These are phyloP conservation scores for Ehretia macrophylla DNA, from an alignment of 257 asterid genomes.

Conservation along the genomic window DNA sequence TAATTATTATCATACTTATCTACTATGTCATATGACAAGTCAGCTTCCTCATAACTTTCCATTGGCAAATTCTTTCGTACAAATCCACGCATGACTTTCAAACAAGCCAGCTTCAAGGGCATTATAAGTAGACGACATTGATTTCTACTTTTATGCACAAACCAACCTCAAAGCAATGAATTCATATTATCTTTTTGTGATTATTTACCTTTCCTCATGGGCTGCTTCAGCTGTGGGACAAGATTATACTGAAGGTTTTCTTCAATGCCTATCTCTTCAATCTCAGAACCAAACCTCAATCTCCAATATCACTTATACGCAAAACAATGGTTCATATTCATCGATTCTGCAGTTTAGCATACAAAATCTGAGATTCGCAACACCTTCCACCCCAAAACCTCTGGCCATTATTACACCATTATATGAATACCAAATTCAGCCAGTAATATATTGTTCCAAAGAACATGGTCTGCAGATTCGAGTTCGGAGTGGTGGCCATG, in stretches of 20 bases:
- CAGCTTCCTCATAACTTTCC: no score
- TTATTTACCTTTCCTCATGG: not conserved
- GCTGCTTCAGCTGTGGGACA: not conserved
- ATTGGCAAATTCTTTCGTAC: no score
- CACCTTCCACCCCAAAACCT: slow-evolving; percentile 11
- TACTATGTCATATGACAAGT: no score
- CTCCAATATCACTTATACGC: not conserved
- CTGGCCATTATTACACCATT: slow-evolving; percentile 26
- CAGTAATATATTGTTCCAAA: slow-evolving; percentile 28
- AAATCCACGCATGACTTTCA: no score
- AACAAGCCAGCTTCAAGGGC: not conserved
- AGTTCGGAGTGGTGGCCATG: slow-evolving; percentile 47
- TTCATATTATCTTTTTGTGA: not conserved
- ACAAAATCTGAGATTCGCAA: slow-evolving; percentile 1
- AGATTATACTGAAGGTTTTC: not conserved
- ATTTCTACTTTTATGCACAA: not conserved
- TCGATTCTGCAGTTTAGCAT: not conserved
- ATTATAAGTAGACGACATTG: not conserved
- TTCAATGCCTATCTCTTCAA: slow-evolving; percentile 5
- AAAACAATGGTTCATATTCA: slow-evolving; percentile 8
- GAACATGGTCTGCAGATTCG: slow-evolving; percentile 25
- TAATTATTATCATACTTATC: no score
- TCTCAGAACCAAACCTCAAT: slow-evolving; percentile 1
- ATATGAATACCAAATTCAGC: slow-evolving; percentile 26
- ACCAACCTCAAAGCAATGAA: not conserved